Evolutionary conservation across 495 filamentous ascomycete species (phyloP).

Genomic region (Penicillium pulvis): DNA sequence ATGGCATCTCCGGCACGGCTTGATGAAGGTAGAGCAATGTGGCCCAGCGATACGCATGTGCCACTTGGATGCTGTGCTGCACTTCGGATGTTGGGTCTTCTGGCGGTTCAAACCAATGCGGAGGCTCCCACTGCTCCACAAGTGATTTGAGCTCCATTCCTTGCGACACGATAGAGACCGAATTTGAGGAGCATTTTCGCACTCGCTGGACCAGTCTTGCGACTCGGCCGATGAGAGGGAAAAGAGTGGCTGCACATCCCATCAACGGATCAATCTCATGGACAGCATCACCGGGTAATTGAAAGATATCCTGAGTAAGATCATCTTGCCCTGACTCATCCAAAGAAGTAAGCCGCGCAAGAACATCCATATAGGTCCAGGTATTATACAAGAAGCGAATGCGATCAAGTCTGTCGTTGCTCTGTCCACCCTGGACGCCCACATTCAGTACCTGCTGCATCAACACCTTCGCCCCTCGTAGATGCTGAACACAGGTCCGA

Average conservation of each 20-base stretch:
- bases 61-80: constrained; percentile 68
- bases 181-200: constrained; percentile 58
- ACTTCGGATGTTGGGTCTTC: constrained; percentile 68
- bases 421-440: constrained; percentile 35
- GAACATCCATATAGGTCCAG: constrained; percentile 83
- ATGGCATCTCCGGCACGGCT: constrained; percentile 75
- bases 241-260: constrained; percentile 72
- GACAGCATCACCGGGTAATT: constrained; percentile 43
- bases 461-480: constrained; percentile 68
- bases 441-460: constrained; percentile 59
- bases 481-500: constrained; percentile 72
- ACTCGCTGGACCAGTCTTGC: constrained; percentile 69
- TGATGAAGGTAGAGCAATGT: constrained; percentile 77
- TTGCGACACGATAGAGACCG: constrained; percentile 61
- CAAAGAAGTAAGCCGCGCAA: constrained; percentile 70
- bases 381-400: constrained; percentile 75
- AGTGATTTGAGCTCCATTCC: constrained; percentile 65
- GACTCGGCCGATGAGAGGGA: constrained; percentile 71
- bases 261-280: constrained; percentile 74
- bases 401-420: constrained; percentile 50
- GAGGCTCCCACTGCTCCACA: constrained; percentile 67
- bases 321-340: constrained; percentile 59
- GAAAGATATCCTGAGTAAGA: constrained; percentile 48
- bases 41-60: constrained; percentile 76
- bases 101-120: constrained; percentile 58